A percentile compares a stretch with the other conserved stretches of the same genome.
Evolutionary conservation across 75 land plant genomes (phyloP).

Genomic region (Selaginella tamariscina): DNA sequence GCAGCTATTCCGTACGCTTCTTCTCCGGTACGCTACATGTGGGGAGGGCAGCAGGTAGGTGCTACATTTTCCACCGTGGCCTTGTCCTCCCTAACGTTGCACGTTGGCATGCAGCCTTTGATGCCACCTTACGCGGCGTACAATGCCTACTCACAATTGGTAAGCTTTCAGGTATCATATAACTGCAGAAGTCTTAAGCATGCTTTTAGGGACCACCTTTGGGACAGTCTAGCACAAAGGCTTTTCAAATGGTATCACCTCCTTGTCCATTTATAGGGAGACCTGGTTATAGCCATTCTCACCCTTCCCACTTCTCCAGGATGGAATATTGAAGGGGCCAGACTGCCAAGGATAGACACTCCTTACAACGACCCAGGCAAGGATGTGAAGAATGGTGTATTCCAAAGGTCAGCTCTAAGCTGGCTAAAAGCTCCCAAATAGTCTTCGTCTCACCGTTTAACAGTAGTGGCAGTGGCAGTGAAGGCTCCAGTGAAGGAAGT

Average conservation of each 20-base stretch:
- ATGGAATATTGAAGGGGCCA: too few species aligned
- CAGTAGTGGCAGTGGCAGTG: neutral
- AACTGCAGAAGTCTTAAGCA: neutral
- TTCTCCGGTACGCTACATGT: neutral
- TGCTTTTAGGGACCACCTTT: neutral
- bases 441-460: neutral
- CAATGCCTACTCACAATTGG: neutral
- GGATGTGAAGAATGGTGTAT: neutral
- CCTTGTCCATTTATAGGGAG: too few species aligned
- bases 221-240: neutral
- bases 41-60: neutral
- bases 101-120: neutral
- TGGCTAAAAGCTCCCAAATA: too few species aligned
- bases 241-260: neutral
- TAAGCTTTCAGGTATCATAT: neutral
- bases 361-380: too few species aligned
- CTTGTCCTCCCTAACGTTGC: neutral
- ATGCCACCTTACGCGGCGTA: neutral
- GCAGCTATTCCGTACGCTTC: neutral
- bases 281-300: too few species aligned
- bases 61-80: neutral
- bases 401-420: neutral
- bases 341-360: too few species aligned
- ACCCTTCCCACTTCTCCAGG: too few species aligned
- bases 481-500: neutral